phyloP scores from a whole-genome alignment of 345 rosid genomes.

The Capsella bursapastoris region DNA sequence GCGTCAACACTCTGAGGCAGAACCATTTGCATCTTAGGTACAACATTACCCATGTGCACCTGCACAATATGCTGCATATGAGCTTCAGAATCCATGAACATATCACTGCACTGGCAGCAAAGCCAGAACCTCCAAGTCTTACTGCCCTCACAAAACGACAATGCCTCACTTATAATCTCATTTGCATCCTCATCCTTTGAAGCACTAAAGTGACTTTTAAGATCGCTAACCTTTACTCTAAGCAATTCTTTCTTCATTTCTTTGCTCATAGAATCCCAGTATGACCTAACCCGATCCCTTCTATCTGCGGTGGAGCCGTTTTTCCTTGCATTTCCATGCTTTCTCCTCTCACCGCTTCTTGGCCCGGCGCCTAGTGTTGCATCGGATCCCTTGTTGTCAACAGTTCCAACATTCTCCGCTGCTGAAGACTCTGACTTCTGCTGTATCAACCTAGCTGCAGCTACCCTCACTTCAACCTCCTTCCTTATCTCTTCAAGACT shows the following conservation, averaged over 20 bases:
- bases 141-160: slow-evolving; percentile 58
- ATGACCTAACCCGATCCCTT: slow-evolving; percentile 65
- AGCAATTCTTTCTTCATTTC: slow-evolving; percentile 69
- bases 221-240: slow-evolving; percentile 60
- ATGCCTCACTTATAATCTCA: slow-evolving; percentile 67
- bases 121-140: slow-evolving; percentile 84
- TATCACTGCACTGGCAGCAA: slow-evolving; percentile 70
- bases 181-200: slow-evolving; percentile 63
- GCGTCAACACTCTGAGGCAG: slow-evolving; percentile 72
- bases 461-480: slow-evolving; percentile 96
- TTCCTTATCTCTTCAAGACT: slow-evolving; percentile 89
- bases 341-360: slow-evolving; percentile 77
- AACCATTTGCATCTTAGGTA: slow-evolving; percentile 74
- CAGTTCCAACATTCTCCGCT: slow-evolving; percentile 49
- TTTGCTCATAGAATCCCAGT: slow-evolving; percentile 71
- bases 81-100: slow-evolving; percentile 64
- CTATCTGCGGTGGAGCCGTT: slow-evolving; percentile 60
- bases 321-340: slow-evolving; percentile 62
- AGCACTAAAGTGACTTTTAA: slow-evolving; percentile 63
- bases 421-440: slow-evolving; percentile 66
- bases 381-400: slow-evolving; percentile 56
- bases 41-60: slow-evolving; percentile 75
- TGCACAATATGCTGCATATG: slow-evolving; percentile 84
- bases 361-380: slow-evolving; percentile 51
- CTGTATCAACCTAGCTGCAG: slow-evolving; percentile 86